Evolutionary conservation across 768 basidiomycete species (phyloP).

Genomic region (Lactarius pseudohatsudake): DNA sequence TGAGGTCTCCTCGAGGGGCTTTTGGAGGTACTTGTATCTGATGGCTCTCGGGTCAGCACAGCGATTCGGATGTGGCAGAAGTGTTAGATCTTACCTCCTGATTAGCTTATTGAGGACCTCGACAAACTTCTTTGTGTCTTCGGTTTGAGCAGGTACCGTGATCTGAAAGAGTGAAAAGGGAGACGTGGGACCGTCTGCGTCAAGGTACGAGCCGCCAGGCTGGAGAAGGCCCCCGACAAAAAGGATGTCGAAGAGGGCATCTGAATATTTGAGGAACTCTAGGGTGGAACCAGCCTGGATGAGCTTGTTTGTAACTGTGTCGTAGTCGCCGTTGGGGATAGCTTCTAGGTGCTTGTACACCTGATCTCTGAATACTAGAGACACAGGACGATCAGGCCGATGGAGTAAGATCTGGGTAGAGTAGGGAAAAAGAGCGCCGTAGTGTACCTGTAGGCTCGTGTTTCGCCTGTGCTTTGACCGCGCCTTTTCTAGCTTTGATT

Average conservation of each 20-base stretch:
- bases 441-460: conserved; percentile 80
- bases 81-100: conserved; percentile 62
- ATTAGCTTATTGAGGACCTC: conserved; percentile 96
- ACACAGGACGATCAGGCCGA: conserved; percentile 14
- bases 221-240: conserved; percentile 95
- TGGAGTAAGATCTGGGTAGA: conserved; percentile 6
- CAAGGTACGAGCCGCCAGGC: conserved; percentile 90
- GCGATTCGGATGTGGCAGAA: conserved; percentile 4
- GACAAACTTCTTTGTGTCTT: conserved; percentile 89
- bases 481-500: conserved; percentile 92
- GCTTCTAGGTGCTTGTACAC: conserved; percentile 90
- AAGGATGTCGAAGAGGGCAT: conserved; percentile 93
- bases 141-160: conserved; percentile 72
- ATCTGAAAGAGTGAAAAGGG: conserved; percentile 89
- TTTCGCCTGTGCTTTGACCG: conserved; percentile 89
- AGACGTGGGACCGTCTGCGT: conserved; percentile 79
- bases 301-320: conserved; percentile 77
- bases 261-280: conserved; percentile 97
- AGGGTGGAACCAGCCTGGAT: conserved; percentile 90
- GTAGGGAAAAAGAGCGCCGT: neutral
- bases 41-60: conserved; percentile 22
- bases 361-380: conserved; percentile 86
- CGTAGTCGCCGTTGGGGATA: conserved; percentile 76
- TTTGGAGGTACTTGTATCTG: conserved; percentile 99
- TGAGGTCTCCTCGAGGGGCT: conserved; percentile 84